A percentile compares a stretch with the other conserved stretches of the same genome.
These are phyloP conservation scores for Lachancea sp. DNA, from an alignment of 805 yeast genomes.

Conservation along the genomic window DNA sequence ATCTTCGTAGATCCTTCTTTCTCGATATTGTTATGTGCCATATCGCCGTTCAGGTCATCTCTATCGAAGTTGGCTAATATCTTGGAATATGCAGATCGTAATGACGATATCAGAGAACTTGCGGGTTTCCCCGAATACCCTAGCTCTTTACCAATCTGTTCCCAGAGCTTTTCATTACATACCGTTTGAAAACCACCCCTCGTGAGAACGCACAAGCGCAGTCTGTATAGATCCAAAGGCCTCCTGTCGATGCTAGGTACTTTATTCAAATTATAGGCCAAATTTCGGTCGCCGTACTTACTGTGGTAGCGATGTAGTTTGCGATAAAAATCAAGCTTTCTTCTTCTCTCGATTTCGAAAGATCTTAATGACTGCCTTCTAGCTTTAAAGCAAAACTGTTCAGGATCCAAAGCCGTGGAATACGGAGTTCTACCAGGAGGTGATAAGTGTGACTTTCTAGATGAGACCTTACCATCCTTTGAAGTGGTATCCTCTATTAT, in stretches of 20 bases:
- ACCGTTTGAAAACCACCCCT: constrained; percentile 66
- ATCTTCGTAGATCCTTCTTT: constrained; percentile 1
- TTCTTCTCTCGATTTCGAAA: constrained; percentile 34
- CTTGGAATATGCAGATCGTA: constrained; percentile 53
- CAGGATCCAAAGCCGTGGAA: constrained; percentile 13
- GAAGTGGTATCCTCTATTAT: constrained; percentile 6
- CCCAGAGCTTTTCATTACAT: constrained; percentile 68
- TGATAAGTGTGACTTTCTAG: too few relatives aligned
- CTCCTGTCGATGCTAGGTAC: constrained; percentile 64
- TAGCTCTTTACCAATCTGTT: constrained; percentile 72
- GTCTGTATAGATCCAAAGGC: constrained; percentile 55
- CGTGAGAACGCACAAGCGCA: constrained; percentile 50
- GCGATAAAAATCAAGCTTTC: constrained; percentile 43
- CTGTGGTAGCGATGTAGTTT: constrained; percentile 41
- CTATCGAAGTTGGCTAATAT: constrained; percentile 33
- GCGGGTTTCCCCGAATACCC: constrained; percentile 69
- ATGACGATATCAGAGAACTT: constrained; percentile 63
- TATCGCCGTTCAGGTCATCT: neutral
- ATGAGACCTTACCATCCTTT: too few relatives aligned
- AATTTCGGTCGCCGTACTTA: constrained; percentile 21
- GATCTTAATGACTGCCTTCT: constrained; percentile 26
- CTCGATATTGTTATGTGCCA: neutral
- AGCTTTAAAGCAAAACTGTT: constrained; percentile 24
- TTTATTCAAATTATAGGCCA: constrained; percentile 30
- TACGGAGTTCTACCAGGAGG: too few relatives aligned